Evolutionary conservation across 2,329 filamentous ascomycete species (phyloP).

Genomic region (Dactylellina haptotyla): DNA sequence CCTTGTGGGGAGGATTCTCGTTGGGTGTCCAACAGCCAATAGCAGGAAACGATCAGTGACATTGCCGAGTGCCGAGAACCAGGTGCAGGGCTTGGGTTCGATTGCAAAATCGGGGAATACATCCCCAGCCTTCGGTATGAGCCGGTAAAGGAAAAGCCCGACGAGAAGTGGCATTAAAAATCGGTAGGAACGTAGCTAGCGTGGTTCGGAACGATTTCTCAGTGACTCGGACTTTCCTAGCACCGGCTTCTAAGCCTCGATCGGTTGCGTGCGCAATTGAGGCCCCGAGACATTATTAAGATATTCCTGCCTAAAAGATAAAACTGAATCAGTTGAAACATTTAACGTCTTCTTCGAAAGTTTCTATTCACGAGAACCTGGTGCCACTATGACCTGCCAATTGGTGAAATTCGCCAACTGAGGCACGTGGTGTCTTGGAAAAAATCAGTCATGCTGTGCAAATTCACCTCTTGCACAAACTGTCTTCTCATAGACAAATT

Average conservation of each 20-base stretch:
- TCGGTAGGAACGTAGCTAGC: no score
- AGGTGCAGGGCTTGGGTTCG: conserved; percentile 12
- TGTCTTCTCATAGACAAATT: background rate
- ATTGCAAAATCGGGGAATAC: conserved; percentile 11
- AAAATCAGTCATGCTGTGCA: background rate
- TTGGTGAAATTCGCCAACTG: background rate
- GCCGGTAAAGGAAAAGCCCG: conserved; percentile 30
- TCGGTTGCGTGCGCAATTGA: conserved; percentile 16
- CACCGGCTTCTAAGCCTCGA: conserved; percentile 34
- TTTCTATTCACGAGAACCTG: background rate
- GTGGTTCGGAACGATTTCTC: conserved; percentile 24
- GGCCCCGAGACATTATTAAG: conserved; percentile 9
- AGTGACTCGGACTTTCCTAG: background rate
- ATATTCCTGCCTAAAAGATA: no score
- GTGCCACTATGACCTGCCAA: background rate
- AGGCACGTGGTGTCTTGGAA: background rate
- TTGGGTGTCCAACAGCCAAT: conserved; percentile 23
- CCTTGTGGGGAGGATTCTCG: conserved; percentile 23
- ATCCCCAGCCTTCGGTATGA: conserved; percentile 22
- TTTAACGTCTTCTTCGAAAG: background rate
- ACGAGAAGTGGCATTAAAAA: conserved; percentile 2
- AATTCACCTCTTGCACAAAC: background rate
- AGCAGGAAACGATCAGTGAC: conserved; percentile 15
- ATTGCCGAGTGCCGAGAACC: conserved; percentile 49
- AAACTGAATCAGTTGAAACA: background rate